Evolutionary conservation across 2,329 filamentous ascomycete genomes (phyloP).

Genomic region (Pyricularia pennisetigena): DNA sequence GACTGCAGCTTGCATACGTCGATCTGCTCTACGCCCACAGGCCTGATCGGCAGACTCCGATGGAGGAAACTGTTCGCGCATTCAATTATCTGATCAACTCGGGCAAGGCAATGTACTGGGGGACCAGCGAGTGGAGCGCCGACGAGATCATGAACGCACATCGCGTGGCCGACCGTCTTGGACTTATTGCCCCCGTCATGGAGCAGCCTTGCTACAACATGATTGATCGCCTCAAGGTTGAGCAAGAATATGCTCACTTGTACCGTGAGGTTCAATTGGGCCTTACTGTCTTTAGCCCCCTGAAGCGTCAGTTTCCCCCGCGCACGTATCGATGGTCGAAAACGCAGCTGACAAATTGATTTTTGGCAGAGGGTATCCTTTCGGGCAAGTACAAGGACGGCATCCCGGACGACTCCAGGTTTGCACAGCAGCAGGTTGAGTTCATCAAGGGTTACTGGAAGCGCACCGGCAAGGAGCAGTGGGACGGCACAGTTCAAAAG

Average conservation of each 20-base stretch:
- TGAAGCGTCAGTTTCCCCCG: constrained; percentile 20
- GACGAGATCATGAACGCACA: constrained; percentile 56
- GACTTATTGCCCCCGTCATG: constrained; percentile 51
- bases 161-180: constrained; percentile 46
- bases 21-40: constrained; percentile 63
- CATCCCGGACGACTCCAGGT: constrained; percentile 49
- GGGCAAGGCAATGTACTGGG: constrained; percentile 64
- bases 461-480: constrained; percentile 40
- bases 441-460: constrained; percentile 45
- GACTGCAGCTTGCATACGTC: constrained; percentile 50
- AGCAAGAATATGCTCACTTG: constrained; percentile 41
- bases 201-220: constrained; percentile 64
- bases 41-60: constrained; percentile 56
- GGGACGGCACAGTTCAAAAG: constrained; percentile 40
- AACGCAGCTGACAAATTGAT: constrained; percentile 9
- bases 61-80: constrained; percentile 60
- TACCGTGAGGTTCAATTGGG: constrained; percentile 48
- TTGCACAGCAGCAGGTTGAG: constrained; percentile 43
- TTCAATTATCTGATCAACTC: constrained; percentile 62
- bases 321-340: neutral
- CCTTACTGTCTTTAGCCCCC: constrained; percentile 41
- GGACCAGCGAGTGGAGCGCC: constrained; percentile 61
- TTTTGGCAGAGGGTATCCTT: constrained; percentile 32
- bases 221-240: constrained; percentile 44
- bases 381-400: constrained; percentile 57